These are phyloP conservation scores for Cyclotella baltica DNA, from an alignment of 108 stramenopile species.

Conservation along the genomic window DNA sequence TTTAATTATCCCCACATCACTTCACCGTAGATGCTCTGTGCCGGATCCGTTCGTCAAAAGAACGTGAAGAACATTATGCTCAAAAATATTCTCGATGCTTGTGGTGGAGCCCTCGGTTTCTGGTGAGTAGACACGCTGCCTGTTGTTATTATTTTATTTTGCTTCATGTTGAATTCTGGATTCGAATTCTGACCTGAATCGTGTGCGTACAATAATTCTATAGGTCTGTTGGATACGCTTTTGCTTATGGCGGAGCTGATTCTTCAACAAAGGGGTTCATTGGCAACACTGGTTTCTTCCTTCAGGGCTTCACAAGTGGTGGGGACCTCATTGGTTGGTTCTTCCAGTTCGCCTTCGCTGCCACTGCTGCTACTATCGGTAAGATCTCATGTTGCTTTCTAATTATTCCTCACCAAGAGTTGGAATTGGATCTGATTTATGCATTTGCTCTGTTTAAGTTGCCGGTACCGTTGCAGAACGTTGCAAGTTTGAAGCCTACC, in stretches of 20 bases:
- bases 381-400: neutral
- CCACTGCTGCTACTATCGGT: constrained; percentile 71
- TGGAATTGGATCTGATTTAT: neutral
- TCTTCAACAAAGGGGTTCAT: constrained; percentile 37
- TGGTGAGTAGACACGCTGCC: neutral
- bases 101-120: constrained; percentile 57
- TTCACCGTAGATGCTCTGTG: constrained; percentile 63
- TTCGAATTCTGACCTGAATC: neutral
- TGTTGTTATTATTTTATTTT: neutral
- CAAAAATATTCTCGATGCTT: constrained; percentile 71
- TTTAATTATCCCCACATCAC: neutral
- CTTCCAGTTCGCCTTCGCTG: constrained; percentile 84
- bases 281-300: constrained; percentile 48
- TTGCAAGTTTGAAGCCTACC: constrained; percentile 81
- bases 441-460: constrained; percentile 16
- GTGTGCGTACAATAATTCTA: neutral
- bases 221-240: constrained; percentile 66
- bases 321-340: constrained; percentile 70
- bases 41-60: constrained; percentile 65
- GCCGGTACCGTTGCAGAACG: constrained; percentile 77
- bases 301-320: constrained; percentile 5
- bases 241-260: constrained; percentile 53
- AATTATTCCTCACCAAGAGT: neutral
- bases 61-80: constrained; percentile 70
- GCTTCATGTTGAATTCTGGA: neutral